Evolutionary conservation across 108 stramenopile species (phyloP).

Genomic region (Nitzschia sp.): DNA sequence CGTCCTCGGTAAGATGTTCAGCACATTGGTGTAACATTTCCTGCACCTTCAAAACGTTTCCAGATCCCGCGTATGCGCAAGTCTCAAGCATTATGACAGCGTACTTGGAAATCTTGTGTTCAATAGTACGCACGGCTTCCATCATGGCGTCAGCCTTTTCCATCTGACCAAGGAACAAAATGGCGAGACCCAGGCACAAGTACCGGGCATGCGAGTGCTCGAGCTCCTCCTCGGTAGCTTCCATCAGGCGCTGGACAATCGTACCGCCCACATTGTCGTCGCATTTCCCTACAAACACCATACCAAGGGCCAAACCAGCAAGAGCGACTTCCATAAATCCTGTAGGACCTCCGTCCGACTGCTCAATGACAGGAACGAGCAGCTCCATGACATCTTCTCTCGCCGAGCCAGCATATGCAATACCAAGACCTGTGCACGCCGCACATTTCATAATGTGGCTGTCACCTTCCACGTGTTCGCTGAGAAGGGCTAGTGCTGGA

Average conservation of each 20-base stretch:
- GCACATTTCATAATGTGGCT: slow-evolving; percentile 87
- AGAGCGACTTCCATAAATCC: slow-evolving; percentile 86
- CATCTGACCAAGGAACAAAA: slow-evolving; percentile 94
- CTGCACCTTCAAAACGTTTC: slow-evolving; percentile 97
- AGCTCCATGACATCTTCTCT: slow-evolving; percentile 95
- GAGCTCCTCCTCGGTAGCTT: slow-evolving; percentile 96
- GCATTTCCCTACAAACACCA: slow-evolving; percentile 96
- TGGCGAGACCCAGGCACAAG: slow-evolving; percentile 93
- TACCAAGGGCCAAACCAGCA: slow-evolving; percentile 93
- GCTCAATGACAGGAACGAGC: slow-evolving; percentile 89
- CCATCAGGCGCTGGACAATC: slow-evolving; percentile 97
- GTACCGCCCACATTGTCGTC: slow-evolving; percentile 91
- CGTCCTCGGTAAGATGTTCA: slow-evolving; percentile 94
- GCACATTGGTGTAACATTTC: slow-evolving; percentile 98
- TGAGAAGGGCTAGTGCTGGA: slow-evolving; percentile 93
- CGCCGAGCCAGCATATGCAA: slow-evolving; percentile 96
- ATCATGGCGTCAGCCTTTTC: slow-evolving; percentile 97
- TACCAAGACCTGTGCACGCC: slow-evolving; percentile 92
- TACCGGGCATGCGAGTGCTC: slow-evolving; percentile 92
- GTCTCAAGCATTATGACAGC: slow-evolving; percentile 91
- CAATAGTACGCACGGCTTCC: slow-evolving; percentile 94
- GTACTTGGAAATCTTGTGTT: slow-evolving; percentile 94
- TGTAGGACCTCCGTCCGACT: slow-evolving; percentile 63
- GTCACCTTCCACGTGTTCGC: slow-evolving; percentile 90
- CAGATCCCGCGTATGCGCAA: slow-evolving; percentile 97